A percentile compares a stretch with the other conserved stretches of the same genome.
Conservation (phyloP, 495 filamentous ascomycete species). For the Xylaria nigripes region DNA sequence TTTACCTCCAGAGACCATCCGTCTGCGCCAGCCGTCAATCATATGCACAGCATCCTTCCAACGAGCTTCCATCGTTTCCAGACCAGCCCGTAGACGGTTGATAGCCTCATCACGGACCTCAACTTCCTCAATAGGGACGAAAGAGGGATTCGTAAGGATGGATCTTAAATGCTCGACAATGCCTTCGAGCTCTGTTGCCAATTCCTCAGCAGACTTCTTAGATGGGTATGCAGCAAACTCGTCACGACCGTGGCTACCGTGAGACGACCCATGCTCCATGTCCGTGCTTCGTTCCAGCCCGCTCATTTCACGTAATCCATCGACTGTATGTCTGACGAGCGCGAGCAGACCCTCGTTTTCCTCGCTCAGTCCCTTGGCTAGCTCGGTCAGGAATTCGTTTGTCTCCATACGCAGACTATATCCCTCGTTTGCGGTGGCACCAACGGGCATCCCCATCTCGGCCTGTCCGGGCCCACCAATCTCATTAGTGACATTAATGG, state of each 20-base stretch:
- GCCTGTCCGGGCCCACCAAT: conserved; percentile 28
- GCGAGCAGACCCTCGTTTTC: conserved; percentile 82
- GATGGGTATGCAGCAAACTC: conserved; percentile 43
- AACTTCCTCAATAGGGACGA: conserved; percentile 91
- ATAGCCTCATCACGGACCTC: conserved; percentile 89
- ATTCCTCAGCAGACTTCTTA: conserved; percentile 54
- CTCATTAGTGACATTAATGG: conserved; percentile 46
- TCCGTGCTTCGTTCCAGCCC: conserved; percentile 50
- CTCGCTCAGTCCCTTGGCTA: conserved; percentile 81
- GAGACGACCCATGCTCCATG: conserved; percentile 34
- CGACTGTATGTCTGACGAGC: conserved; percentile 61
- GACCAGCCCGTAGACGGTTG: conserved; percentile 64
- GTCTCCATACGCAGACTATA: conserved; percentile 81
- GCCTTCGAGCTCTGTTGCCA: conserved; percentile 61
- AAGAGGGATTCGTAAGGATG: conserved; percentile 87
- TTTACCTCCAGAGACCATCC: conserved; percentile 69
- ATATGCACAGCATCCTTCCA: conserved; percentile 85
- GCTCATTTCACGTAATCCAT: conserved; percentile 68
- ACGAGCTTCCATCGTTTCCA: conserved; percentile 82
- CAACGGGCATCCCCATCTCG: conserved; percentile 29
- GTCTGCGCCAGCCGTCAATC: conserved; percentile 88
- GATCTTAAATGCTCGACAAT: conserved; percentile 72
- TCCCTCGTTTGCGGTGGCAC: conserved; percentile 47
- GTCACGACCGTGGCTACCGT: conserved; percentile 23
- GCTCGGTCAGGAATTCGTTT: conserved; percentile 80